phyloP scores from a whole-genome alignment of 495 filamentous ascomycete genomes.

The Neurospora pannonica region DNA sequence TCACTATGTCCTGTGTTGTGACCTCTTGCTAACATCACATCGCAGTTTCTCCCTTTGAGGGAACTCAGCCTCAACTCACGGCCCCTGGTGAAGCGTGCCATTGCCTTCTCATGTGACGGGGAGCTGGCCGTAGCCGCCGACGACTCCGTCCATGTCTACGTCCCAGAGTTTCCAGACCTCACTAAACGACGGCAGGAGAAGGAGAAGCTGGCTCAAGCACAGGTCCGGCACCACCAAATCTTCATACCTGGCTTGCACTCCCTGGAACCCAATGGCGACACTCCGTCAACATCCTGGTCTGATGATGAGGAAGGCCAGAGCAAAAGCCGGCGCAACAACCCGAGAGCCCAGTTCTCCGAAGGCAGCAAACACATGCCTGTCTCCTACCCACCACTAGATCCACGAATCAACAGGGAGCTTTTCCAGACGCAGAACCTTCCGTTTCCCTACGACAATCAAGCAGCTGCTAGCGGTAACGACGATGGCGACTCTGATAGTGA shows the following conservation, averaged over 20 bases:
- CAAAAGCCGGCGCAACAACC: constrained; percentile 6
- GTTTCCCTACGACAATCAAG: constrained; percentile 14
- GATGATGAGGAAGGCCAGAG: constrained; percentile 12
- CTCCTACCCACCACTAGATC: constrained; percentile 24
- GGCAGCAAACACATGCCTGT: constrained; percentile 28
- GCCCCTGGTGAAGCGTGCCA: constrained; percentile 33
- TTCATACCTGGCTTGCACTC: constrained; percentile 12
- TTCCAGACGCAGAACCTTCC: constrained; percentile 13
- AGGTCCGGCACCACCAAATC: not conserved
- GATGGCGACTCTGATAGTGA: constrained; percentile 8
- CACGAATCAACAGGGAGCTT: constrained; percentile 26
- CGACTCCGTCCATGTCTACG: constrained; percentile 37
- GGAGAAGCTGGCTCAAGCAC: not conserved
- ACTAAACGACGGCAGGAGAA: constrained; percentile 7
- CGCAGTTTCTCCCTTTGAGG: constrained; percentile 30
- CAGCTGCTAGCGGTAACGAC: not conserved
- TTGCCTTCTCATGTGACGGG: constrained; percentile 40
- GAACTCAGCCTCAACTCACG: constrained; percentile 33
- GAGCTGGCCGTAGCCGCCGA: constrained; percentile 39
- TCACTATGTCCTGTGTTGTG: not conserved
- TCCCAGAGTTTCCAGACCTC: constrained; percentile 32
- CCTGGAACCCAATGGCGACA: constrained; percentile 7
- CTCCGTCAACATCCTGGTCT: constrained; percentile 4
- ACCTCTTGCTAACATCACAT: constrained; percentile 1
- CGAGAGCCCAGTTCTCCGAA: constrained; percentile 21